Percentiles rank a stretch among this genome's conserved stretches.
Conservation (phyloP, 495 filamentous ascomycete species). For the Oidiodendron maius region DNA sequence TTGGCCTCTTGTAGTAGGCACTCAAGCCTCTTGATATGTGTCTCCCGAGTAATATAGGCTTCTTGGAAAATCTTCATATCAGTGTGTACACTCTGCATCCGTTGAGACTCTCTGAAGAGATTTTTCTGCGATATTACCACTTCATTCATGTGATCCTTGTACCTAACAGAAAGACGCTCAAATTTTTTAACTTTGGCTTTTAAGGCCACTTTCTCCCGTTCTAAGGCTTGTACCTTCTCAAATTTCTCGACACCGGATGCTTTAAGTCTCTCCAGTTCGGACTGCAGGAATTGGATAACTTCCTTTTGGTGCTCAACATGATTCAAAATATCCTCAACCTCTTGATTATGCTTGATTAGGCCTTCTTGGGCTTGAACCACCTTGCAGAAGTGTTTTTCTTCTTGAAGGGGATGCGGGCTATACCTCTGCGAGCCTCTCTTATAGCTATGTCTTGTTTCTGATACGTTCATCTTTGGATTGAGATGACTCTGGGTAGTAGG, state of each 20-base stretch:
- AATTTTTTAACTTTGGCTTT: conserved; percentile 9
- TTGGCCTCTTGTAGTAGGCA: not conserved
- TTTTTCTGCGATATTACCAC: conserved; percentile 15
- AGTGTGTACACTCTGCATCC: conserved; percentile 1
- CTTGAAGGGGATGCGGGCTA: not conserved
- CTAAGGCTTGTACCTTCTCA: conserved; percentile 3
- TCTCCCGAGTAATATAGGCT: not conserved
- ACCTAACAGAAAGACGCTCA: conserved; percentile 5
- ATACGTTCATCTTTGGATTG: conserved; percentile 3
- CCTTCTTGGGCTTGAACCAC: not conserved
- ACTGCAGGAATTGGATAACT: conserved; percentile 1
- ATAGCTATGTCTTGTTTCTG: not conserved
- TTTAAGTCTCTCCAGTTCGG: conserved; percentile 9
- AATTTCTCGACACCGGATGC: not conserved
- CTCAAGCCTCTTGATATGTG: not conserved
- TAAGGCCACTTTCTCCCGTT: conserved; percentile 9
- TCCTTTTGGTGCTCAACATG: conserved; percentile 2
- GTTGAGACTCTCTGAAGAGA: not conserved
- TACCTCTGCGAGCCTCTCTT: not conserved
- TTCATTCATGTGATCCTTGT: conserved; percentile 21
- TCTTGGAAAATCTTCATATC: not conserved
- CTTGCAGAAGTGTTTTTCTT: not conserved
- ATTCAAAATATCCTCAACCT: not conserved
- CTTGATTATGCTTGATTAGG: not conserved
- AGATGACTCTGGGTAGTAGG: not conserved